Evolutionary conservation across 768 basidiomycete species (phyloP), one percentile per base, ranked within the genome.

Genomic region (Psilocybe tampanensis): DNA sequence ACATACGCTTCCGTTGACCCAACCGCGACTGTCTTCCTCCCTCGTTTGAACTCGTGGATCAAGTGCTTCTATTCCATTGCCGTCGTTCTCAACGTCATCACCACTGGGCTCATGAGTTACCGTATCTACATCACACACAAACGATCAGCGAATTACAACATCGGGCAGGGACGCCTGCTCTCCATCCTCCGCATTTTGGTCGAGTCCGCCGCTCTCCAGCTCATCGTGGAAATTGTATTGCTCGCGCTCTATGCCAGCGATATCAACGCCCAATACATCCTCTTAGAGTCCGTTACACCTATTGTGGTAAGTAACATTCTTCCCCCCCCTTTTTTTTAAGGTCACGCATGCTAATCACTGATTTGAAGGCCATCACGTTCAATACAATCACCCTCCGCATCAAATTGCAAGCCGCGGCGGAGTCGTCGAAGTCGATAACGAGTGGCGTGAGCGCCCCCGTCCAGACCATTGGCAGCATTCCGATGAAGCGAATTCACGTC

Each of bases 371-470:
- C 9, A 54, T 54, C 13, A 54, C 53, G 19, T 54, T 54, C 44
- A 54, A 54, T 33, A 54, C 53, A 1, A 54, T 54, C 32, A 54
- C 53, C 6, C 43, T 54, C 19, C 53, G 53, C 44, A 54, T 54
- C 43, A 54, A 54, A 29, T 34, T 54, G 18, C 44, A 54, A 33
- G 29, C 53, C 21, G 19, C 21, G 5, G 32, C 44, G 15, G 53
- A 54, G 19, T 29, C 11, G 11, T 19, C 19, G 44, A 34, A 44
- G n/a, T 12, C 44, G n/a, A 48, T 48, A 18, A 18, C 47, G 8
- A 48, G 29, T n/a, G 44, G 43, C 1, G 21, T 32, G 8, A 34
- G 44, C 41, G 22, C 36, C 21, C 53, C 42, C 17, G 53, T 54
- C 1, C 53, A 54, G 17, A 54, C 53, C 7, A 54, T 54, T 19